Conservation (phyloP, 345 rosid species). For the Syzygium oleosum region DNA sequence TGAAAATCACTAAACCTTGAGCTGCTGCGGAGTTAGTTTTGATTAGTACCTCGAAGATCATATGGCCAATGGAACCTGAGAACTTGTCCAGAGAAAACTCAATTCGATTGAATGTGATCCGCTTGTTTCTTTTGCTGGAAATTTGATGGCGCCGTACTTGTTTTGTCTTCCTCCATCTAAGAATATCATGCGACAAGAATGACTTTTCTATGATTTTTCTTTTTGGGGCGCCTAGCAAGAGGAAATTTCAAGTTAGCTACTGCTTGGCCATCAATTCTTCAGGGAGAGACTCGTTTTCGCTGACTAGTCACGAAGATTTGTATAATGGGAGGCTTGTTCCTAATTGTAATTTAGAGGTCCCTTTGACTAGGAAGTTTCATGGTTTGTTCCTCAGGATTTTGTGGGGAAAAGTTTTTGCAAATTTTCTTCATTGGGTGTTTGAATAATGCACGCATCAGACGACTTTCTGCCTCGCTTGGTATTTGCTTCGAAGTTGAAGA, state of each 20-base stretch:
- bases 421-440: background rate
- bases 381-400: background rate
- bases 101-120: background rate
- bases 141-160: background rate
- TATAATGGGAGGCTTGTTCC: too few species aligned
- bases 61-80: background rate
- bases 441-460: background rate
- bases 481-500: background rate
- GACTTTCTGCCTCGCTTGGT: background rate
- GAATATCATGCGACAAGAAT: too few species aligned
- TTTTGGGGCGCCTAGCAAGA: background rate
- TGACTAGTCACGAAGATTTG: background rate
- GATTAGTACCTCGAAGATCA: background rate
- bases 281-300: background rate
- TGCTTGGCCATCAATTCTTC: background rate
- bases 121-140: background rate
- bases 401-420: background rate
- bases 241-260: background rate
- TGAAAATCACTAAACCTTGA: background rate
- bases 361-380: background rate
- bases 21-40: background rate
- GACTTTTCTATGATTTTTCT: background rate
- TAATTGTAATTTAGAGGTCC: background rate
- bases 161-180: background rate
- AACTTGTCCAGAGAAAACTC: background rate